phyloP scores from a whole-genome alignment of 2,329 filamentous ascomycete species.

The Thielaviopsis euricoi region DNA sequence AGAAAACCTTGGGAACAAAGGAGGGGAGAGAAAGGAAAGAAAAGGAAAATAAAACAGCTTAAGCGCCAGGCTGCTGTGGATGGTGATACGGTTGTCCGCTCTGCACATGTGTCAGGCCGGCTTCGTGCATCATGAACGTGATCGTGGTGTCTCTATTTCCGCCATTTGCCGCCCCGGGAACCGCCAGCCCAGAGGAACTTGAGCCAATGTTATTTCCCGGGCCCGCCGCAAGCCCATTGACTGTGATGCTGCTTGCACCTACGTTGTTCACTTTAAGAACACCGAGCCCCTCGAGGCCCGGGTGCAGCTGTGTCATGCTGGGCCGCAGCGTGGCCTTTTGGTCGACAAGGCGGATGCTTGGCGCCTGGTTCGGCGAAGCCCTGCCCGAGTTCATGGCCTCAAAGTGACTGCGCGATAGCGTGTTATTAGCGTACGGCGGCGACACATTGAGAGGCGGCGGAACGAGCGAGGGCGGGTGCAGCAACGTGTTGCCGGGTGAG shows the following conservation, averaged over 20 bases:
- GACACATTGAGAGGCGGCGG: constrained; percentile 15
- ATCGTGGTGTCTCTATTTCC: constrained; percentile 30
- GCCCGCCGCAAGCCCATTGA: constrained; percentile 37
- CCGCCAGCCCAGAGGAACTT: constrained; percentile 12
- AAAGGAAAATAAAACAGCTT: not conserved
- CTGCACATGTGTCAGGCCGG: constrained; percentile 25
- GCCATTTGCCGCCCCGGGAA: constrained; percentile 13
- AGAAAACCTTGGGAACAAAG: too few species aligned
- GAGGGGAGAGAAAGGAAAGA: not conserved
- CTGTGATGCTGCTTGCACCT: constrained; percentile 29
- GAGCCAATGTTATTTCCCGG: constrained; percentile 19
- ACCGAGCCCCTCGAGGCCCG: not conserved
- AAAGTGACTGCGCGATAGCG: constrained; percentile 15
- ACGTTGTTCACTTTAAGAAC: not conserved
- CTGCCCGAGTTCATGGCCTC: not conserved
- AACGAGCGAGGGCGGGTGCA: constrained; percentile 2
- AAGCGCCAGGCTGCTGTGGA: constrained; percentile 19
- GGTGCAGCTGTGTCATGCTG: constrained; percentile 20
- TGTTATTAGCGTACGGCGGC: constrained; percentile 24
- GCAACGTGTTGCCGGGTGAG: constrained; percentile 6
- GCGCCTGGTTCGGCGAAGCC: not conserved
- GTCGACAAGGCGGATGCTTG: constrained; percentile 9
- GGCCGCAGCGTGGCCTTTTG: constrained; percentile 14
- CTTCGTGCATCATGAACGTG: constrained; percentile 35
- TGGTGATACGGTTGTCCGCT: constrained; percentile 28